A percentile compares a stretch with the other conserved stretches of the same genome.
phyloP scores from a whole-genome alignment of 192 early-diverging fungal genomes.

The Backusella macrospora region DNA sequence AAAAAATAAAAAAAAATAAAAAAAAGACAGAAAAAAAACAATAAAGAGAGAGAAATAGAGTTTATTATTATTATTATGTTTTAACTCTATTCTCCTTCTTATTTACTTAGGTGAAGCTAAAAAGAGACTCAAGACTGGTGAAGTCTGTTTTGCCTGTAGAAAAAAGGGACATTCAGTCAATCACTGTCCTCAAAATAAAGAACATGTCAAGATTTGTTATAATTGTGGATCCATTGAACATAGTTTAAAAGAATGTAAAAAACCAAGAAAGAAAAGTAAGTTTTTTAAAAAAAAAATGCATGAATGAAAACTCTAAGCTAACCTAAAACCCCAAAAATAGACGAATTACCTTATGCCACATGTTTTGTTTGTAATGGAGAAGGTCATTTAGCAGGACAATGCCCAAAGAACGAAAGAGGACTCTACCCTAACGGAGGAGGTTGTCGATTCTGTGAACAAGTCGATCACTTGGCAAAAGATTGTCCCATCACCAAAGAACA shows the following conservation, averaged over 20 bases:
- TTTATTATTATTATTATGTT: background rate
- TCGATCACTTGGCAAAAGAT: conserved; percentile 82
- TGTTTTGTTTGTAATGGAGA: conserved; percentile 87
- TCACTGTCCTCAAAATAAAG: conserved; percentile 71
- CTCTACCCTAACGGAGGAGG: conserved; percentile 89
- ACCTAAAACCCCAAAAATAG: conserved; percentile 8
- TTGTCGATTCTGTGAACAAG: conserved; percentile 88
- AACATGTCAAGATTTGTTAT: conserved; percentile 72
- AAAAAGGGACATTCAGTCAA: conserved; percentile 82
- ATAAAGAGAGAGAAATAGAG: background rate
- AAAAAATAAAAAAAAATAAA: no score
- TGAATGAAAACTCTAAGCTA: no score
- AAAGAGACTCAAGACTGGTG: background rate
- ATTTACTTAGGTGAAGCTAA: background rate
- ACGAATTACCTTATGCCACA: conserved; percentile 73
- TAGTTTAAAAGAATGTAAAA: conserved; percentile 75
- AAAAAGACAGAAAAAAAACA: background rate
- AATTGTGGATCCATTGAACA: conserved; percentile 89
- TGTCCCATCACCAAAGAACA: conserved; percentile 72
- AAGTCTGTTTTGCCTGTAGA: conserved; percentile 88
- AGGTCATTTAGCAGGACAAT: conserved; percentile 83
- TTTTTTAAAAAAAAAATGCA: no score
- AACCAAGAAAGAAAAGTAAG: conserved; percentile 49
- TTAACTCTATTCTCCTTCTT: no score
- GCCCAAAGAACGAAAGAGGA: conserved; percentile 88